Evolutionary conservation across 805 yeast genomes (phyloP).

Genomic region (Wickerhamomyces xylosicus): DNA sequence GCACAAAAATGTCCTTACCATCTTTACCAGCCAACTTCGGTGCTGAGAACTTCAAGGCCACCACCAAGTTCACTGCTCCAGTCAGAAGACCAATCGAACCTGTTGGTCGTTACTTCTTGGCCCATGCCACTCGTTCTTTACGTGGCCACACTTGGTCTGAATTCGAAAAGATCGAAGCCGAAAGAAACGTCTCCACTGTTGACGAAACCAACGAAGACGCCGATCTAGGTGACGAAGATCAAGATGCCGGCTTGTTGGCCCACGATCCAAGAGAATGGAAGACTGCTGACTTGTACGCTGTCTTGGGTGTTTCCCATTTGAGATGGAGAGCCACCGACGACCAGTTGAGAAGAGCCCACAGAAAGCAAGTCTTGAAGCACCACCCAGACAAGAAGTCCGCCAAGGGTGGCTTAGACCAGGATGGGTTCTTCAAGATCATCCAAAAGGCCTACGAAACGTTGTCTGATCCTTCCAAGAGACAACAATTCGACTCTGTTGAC

Average conservation of each 20-base stretch:
- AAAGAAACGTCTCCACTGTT: conserved; percentile 62
- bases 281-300: conserved; percentile 90
- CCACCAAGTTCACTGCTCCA: conserved; percentile 43
- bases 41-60: conserved; percentile 38
- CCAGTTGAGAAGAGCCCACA: conserved; percentile 92
- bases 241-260: conserved; percentile 54
- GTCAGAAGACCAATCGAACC: conserved; percentile 86
- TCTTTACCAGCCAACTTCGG: conserved; percentile 45
- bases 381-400: conserved; percentile 99
- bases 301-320: conserved; percentile 84
- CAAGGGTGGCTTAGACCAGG: conserved; percentile 74
- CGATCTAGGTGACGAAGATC: conserved; percentile 68
- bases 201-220: conserved; percentile 45
- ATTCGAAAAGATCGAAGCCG: conserved; percentile 89
- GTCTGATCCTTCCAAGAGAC: conserved; percentile 78
- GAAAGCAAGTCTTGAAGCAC: conserved; percentile 91
- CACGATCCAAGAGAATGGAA: conserved; percentile 99
- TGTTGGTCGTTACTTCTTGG: conserved; percentile 90
- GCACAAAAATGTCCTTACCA: conserved; percentile 33
- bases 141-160: conserved; percentile 99
- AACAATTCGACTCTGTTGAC: conserved; percentile 94
- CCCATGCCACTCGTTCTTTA: conserved; percentile 91
- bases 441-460: conserved; percentile 93
- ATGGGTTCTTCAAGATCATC: conserved; percentile 94
- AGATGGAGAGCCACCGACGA: conserved; percentile 88